phyloP scores from a whole-genome alignment of 768 basidiomycete genomes.

The Kwoniella dendrophila region DNA sequence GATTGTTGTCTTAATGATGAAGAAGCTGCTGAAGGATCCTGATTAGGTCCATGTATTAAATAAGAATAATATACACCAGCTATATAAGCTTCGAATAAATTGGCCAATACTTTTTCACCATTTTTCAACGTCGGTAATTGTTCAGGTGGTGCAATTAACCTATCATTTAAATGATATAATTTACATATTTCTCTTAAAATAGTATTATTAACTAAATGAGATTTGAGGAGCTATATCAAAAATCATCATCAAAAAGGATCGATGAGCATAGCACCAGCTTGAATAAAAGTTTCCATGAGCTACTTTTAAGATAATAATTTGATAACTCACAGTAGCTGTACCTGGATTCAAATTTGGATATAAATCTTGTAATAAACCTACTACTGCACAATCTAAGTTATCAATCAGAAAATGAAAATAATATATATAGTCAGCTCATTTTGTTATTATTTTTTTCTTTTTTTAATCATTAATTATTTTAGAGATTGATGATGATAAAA shows the following conservation, averaged over 20 bases:
- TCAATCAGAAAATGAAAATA: too few relatives aligned
- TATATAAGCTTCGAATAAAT: constrained; percentile 48
- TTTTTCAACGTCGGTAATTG: constrained; percentile 11
- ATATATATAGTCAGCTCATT: background rate
- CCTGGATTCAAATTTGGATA: constrained; percentile 39
- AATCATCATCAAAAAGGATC: background rate
- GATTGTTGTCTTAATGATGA: background rate
- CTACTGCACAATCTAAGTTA: background rate
- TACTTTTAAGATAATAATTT: background rate
- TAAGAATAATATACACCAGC: constrained; percentile 43
- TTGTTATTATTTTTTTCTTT: background rate
- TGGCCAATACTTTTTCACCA: constrained; percentile 32
- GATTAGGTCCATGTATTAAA: constrained; percentile 12
- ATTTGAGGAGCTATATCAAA: constrained; percentile 33
- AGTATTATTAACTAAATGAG: constrained; percentile 36
- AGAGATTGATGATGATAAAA: background rate
- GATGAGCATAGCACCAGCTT: background rate
- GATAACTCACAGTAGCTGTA: constrained; percentile 34
- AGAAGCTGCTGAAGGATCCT: background rate
- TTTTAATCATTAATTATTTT: background rate
- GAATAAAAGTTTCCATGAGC: background rate
- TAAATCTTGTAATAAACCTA: constrained; percentile 35
- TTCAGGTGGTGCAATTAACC: constrained; percentile 24
- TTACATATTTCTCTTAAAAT: constrained; percentile 37
- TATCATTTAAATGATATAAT: constrained; percentile 31